A percentile compares a stretch with the other conserved stretches of the same genome.
Evolutionary conservation across 2,329 filamentous ascomycete species (phyloP).

Genomic region (Davidsoniella virescens): DNA sequence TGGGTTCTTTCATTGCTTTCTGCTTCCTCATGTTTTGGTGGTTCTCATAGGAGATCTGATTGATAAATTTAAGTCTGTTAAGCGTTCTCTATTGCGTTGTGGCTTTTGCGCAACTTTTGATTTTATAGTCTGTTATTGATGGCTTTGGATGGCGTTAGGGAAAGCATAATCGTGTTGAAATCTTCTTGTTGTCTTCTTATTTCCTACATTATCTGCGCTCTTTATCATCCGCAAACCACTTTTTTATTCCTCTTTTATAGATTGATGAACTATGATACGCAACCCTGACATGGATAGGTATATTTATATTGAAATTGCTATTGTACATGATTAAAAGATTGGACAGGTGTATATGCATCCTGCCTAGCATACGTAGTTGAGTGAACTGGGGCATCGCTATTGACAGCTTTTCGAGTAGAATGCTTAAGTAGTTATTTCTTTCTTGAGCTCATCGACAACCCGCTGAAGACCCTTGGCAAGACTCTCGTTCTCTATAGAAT

Average conservation of each 20-base stretch:
- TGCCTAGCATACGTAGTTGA: background rate
- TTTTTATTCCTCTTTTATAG: no score
- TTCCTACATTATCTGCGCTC: no score
- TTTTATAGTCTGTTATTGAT: conserved; percentile 19
- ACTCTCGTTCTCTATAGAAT: conserved; percentile 48
- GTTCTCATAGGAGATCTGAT: conserved; percentile 26
- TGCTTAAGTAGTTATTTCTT: conserved; percentile 21
- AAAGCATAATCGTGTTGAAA: conserved; percentile 4
- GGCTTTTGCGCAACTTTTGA: background rate
- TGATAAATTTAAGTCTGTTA: background rate
- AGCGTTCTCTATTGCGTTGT: background rate
- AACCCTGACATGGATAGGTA: background rate
- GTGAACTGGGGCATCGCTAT: background rate
- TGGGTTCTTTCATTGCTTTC: conserved; percentile 79
- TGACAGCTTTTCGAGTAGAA: conserved; percentile 14
- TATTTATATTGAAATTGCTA: background rate
- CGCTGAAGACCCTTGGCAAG: conserved; percentile 48
- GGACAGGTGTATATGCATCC: background rate
- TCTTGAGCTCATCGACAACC: conserved; percentile 42
- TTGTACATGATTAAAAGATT: background rate
- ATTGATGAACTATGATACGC: conserved; percentile 3
- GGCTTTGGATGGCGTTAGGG: conserved; percentile 10
- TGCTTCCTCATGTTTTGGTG: conserved; percentile 80
- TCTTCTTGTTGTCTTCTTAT: background rate
- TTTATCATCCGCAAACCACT: no score